Percentiles rank a stretch among this genome's conserved stretches.
Evolutionary conservation across 2,329 filamentous ascomycete genomes (phyloP).

Genomic region (Pseudogymnoascus sp.): DNA sequence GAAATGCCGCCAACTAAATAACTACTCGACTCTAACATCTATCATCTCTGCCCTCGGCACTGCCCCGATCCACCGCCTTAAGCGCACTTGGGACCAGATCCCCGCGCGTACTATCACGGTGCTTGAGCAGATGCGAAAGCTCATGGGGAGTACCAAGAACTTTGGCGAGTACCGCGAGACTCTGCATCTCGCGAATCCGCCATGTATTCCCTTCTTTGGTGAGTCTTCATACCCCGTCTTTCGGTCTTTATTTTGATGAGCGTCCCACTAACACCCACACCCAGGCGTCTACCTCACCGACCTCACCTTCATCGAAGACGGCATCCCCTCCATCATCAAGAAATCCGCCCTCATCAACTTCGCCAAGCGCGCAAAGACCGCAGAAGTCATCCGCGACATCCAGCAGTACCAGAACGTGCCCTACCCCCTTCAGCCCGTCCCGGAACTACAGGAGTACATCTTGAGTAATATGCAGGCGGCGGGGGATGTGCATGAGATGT

Average conservation of each 20-base stretch:
- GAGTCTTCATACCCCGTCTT: slow-evolving; percentile 28
- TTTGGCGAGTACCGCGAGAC: slow-evolving; percentile 95
- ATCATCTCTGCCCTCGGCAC: slow-evolving; percentile 95
- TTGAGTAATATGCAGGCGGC: slow-evolving; percentile 92
- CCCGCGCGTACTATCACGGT: slow-evolving; percentile 73
- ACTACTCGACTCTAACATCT: slow-evolving; percentile 93
- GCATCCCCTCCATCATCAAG: slow-evolving; percentile 92
- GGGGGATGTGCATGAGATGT: slow-evolving; percentile 98
- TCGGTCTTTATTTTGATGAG: slow-evolving; percentile 13
- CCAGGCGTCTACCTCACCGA: slow-evolving; percentile 92
- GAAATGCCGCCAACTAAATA: slow-evolving; percentile 92
- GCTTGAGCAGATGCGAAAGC: slow-evolving; percentile 81
- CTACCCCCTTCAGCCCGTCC: slow-evolving; percentile 83
- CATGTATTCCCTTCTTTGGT: slow-evolving; percentile 98
- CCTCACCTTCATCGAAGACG: slow-evolving; percentile 96
- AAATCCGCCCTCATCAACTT: slow-evolving; percentile 98
- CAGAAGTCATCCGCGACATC: slow-evolving; percentile 95
- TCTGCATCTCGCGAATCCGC: slow-evolving; percentile 84
- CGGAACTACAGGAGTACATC: slow-evolving; percentile 93
- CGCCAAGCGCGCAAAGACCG: slow-evolving; percentile 94
- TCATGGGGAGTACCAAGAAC: slow-evolving; percentile 98
- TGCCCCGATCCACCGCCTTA: slow-evolving; percentile 87
- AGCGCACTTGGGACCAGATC: slow-evolving; percentile 89
- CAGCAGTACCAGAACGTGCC: slow-evolving; percentile 98
- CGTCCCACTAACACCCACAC: background rate